These are phyloP conservation scores for Tuber microsphaerosporum DNA, from an alignment of 495 filamentous ascomycete species.

Conservation along the genomic window DNA sequence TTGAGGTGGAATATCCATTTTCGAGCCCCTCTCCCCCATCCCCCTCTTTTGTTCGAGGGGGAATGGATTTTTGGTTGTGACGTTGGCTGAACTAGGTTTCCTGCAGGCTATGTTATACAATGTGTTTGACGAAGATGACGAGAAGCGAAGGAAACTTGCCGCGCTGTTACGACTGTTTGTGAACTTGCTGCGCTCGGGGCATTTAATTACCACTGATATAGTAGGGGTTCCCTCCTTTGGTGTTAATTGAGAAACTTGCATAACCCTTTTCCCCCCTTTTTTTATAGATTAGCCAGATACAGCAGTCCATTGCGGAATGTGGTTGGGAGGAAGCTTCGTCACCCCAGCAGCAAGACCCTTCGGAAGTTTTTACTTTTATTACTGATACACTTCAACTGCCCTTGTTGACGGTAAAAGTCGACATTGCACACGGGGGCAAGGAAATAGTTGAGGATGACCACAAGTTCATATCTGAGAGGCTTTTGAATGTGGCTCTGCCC, in stretches of 20 bases:
- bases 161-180: slow-evolving; percentile 80
- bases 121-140: slow-evolving; percentile 53
- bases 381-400: slow-evolving; percentile 82
- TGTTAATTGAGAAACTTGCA: slow-evolving; percentile 17
- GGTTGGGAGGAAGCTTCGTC: slow-evolving; percentile 80
- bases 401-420: slow-evolving; percentile 84
- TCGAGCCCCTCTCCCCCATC: slow-evolving; percentile 14
- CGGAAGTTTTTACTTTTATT: slow-evolving; percentile 91
- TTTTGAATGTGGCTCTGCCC: slow-evolving; percentile 85
- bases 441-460: slow-evolving; percentile 80
- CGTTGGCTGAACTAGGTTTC: slow-evolving; percentile 11
- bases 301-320: slow-evolving; percentile 74
- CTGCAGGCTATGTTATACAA: slow-evolving; percentile 65
- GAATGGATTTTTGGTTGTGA: slow-evolving; percentile 8
- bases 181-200: slow-evolving; percentile 78
- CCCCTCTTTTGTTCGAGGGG: slow-evolving; percentile 24
- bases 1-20: slow-evolving; percentile 51
- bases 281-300: slow-evolving; percentile 67
- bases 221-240: slow-evolving; percentile 47
- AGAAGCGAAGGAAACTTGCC: slow-evolving; percentile 63
- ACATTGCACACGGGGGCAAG: slow-evolving; percentile 83
- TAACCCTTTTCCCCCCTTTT: slow-evolving; percentile 36
- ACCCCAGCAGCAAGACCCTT: slow-evolving; percentile 80
- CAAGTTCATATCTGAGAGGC: slow-evolving; percentile 82
- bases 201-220: slow-evolving; percentile 76